Percentiles rank a stretch among this genome's conserved stretches.
phyloP scores from a whole-genome alignment of 108 stramenopile species.

The Fragilariopsis cylindrus region DNA sequence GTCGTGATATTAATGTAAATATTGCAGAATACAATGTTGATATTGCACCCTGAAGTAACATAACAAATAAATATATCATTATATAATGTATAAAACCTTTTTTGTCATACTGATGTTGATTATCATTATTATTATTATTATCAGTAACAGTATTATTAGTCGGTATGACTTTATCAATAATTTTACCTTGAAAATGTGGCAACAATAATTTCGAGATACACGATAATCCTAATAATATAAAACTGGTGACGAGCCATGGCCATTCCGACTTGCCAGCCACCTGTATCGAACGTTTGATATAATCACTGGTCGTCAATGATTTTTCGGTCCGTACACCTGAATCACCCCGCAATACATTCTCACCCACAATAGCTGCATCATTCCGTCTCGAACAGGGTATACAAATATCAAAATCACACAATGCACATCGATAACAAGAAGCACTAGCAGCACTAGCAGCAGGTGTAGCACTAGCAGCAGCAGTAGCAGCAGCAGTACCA shows the following conservation, averaged over 20 bases:
- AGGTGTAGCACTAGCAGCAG: neutral
- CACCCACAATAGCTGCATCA: slow-evolving; percentile 45
- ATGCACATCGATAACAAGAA: slow-evolving; percentile 50
- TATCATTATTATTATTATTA: neutral
- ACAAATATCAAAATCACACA: slow-evolving; percentile 62
- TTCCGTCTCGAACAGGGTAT: slow-evolving; percentile 33
- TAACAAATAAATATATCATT: slow-evolving; percentile 39
- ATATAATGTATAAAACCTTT: slow-evolving; percentile 39
- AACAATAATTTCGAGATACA: slow-evolving; percentile 33
- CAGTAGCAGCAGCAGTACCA: neutral
- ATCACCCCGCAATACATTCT: slow-evolving; percentile 49
- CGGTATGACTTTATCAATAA: slow-evolving; percentile 53
- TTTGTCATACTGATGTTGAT: slow-evolving; percentile 25
- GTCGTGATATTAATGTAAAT: slow-evolving; percentile 35
- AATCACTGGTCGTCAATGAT: slow-evolving; percentile 28
- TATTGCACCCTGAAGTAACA: slow-evolving; percentile 40
- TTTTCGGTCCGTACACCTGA: slow-evolving; percentile 42
- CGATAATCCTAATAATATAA: slow-evolving; percentile 36
- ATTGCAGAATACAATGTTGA: slow-evolving; percentile 41
- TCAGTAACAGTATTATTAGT: slow-evolving; percentile 3
- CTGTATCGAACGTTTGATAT: slow-evolving; percentile 41
- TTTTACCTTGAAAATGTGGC: slow-evolving; percentile 52
- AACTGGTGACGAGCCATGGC: slow-evolving; percentile 33
- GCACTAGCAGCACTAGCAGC: neutral
- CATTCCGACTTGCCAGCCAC: slow-evolving; percentile 35